Evolutionary conservation across 2,329 filamentous ascomycete genomes (phyloP).

Genomic region (Drechslerella coelobrocha): DNA sequence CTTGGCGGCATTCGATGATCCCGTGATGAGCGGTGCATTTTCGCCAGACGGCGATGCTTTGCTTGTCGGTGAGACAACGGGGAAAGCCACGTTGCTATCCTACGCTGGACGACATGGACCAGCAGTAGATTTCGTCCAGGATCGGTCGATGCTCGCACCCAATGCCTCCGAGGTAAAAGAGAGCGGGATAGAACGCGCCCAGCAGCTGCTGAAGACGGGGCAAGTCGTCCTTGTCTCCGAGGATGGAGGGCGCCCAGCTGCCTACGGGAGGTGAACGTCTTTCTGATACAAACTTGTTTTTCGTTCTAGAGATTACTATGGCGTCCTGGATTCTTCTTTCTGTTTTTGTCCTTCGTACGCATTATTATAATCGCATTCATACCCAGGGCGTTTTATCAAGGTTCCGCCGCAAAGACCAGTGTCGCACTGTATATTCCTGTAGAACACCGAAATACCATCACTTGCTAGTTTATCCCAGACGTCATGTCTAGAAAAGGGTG

Average conservation of each 20-base stretch:
- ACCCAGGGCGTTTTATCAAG: not conserved
- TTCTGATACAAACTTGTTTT: not conserved
- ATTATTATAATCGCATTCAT: slow-evolving; percentile 3
- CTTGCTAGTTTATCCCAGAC: too few relatives aligned
- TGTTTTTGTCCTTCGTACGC: too few relatives aligned
- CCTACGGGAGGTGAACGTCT: slow-evolving; percentile 35
- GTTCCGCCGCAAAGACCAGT: not conserved
- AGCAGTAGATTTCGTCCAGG: slow-evolving; percentile 47
- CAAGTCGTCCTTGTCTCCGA: slow-evolving; percentile 36
- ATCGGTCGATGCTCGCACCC: slow-evolving; percentile 50
- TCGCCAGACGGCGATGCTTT: slow-evolving; percentile 52
- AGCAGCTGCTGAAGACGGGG: slow-evolving; percentile 22
- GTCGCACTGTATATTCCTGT: not conserved
- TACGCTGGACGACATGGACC: slow-evolving; percentile 47
- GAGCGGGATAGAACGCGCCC: slow-evolving; percentile 35
- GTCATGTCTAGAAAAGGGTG: too few relatives aligned
- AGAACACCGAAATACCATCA: too few relatives aligned
- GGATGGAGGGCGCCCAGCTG: slow-evolving; percentile 13
- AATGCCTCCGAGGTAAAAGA: slow-evolving; percentile 45
- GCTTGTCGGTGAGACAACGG: slow-evolving; percentile 53
- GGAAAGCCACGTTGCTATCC: slow-evolving; percentile 53
- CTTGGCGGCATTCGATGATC: slow-evolving; percentile 52
- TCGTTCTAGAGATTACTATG: not conserved
- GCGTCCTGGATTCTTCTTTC: not conserved
- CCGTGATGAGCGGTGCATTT: slow-evolving; percentile 54